phyloP scores from a whole-genome alignment of 2,329 filamentous ascomycete species.

The Paecilomyces dactylethromorphus region DNA sequence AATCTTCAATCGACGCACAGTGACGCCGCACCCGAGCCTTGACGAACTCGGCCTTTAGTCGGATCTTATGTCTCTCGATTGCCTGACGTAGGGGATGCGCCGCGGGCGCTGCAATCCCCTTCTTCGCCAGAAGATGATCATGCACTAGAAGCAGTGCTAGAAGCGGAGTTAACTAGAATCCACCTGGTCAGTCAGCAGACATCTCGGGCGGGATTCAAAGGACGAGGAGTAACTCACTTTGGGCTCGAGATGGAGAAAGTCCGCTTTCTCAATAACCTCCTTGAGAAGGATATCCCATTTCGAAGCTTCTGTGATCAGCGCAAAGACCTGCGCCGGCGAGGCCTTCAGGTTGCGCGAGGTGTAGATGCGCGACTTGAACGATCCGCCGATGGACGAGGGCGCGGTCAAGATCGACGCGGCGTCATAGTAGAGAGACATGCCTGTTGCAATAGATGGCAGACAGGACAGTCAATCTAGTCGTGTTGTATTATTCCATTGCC shows the following conservation, averaged over 20 bases:
- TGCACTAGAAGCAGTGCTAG: slow-evolving; percentile 78
- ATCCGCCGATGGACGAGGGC: slow-evolving; percentile 63
- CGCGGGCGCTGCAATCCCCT: slow-evolving; percentile 72
- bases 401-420: slow-evolving; percentile 67
- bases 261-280: slow-evolving; percentile 79
- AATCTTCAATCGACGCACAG: slow-evolving; percentile 59
- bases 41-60: slow-evolving; percentile 75
- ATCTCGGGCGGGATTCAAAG: slow-evolving; percentile 1
- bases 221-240: slow-evolving; percentile 56
- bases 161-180: slow-evolving; percentile 64
- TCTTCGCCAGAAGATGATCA: slow-evolving; percentile 75
- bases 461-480: background rate
- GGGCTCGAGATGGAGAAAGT: slow-evolving; percentile 69
- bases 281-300: slow-evolving; percentile 87
- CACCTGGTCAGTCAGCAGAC: slow-evolving; percentile 33
- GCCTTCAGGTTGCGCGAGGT: slow-evolving; percentile 67
- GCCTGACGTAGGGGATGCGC: slow-evolving; percentile 70
- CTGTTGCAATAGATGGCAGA: background rate
- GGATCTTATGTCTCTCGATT: slow-evolving; percentile 72
- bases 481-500: background rate
- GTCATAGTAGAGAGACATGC: slow-evolving; percentile 94
- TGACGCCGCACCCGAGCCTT: slow-evolving; percentile 68
- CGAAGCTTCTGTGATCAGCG: slow-evolving; percentile 74
- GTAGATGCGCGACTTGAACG: slow-evolving; percentile 81
- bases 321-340: slow-evolving; percentile 74